These are phyloP conservation scores for Mucor ambiguus DNA, from an alignment of 371 early-diverging fungal genomes.

Conservation along the genomic window DNA sequence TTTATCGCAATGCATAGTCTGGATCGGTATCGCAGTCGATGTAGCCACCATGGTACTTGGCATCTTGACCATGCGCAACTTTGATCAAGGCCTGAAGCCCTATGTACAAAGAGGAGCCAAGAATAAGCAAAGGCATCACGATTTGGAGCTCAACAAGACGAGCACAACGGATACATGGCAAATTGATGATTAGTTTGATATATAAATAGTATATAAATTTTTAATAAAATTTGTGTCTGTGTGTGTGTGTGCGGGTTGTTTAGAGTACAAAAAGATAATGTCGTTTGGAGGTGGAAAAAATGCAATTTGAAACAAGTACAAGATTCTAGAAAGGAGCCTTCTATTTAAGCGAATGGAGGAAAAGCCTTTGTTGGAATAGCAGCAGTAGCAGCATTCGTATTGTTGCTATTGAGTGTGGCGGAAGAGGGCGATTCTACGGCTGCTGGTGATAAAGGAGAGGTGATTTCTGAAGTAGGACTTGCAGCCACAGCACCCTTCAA, in stretches of 20 bases:
- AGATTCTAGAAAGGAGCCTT: not conserved
- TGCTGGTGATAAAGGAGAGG: slow-evolving; percentile 11
- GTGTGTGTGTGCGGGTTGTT: not conserved
- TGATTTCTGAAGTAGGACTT: slow-evolving; percentile 13
- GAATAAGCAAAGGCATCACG: slow-evolving; percentile 33
- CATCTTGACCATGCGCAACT: slow-evolving; percentile 42
- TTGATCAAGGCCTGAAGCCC: slow-evolving; percentile 43
- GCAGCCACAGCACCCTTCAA: slow-evolving; percentile 64
- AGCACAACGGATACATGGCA: slow-evolving; percentile 36
- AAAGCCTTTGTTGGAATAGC: slow-evolving; percentile 30
- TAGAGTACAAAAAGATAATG: not conserved
- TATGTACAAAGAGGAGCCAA: slow-evolving; percentile 31
- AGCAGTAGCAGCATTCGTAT: no score
- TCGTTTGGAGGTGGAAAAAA: not conserved
- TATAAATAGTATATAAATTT: not conserved
- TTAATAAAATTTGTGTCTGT: not conserved
- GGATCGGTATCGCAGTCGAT: slow-evolving; percentile 34
- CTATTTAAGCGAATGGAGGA: slow-evolving; percentile 38
- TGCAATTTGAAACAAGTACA: not conserved
- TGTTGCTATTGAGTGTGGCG: not conserved
- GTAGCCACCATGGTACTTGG: slow-evolving; percentile 33
- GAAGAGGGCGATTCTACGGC: slow-evolving; percentile 19
- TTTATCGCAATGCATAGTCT: slow-evolving; percentile 14
- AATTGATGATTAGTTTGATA: slow-evolving; percentile 36
- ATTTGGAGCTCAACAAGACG: slow-evolving; percentile 41